Evolutionary conservation across 345 rosid genomes (phyloP), one percentile per base, ranked within the genome.

Genomic region (Boechera divaricarpa): DNA sequence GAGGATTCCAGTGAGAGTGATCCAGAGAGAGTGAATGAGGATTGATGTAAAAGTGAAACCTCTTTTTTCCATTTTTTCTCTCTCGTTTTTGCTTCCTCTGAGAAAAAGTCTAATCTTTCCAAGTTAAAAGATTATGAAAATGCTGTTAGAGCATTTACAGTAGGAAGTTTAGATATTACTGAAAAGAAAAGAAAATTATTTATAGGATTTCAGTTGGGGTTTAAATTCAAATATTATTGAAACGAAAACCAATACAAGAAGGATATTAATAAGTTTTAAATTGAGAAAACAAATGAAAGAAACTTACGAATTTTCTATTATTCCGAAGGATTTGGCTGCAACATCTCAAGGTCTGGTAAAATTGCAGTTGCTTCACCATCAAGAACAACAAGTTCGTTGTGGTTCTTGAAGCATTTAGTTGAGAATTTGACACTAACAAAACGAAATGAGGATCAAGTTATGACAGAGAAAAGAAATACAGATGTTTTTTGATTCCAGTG

Each of bases 351-450:
- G 78, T 72, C 86, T 28, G 92, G 89, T 63, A 89, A 80, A 11
- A 88, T 76, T 7, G 92, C 83, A 67, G 83, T 55, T 33, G 97
- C 98, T 77, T 91, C 97, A 29, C 98, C 96, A 79, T 85, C 87
- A 54, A 92, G 78, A 74, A 85, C 88, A 44, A 91, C 78, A 77
- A 71, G 45, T 63, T 86, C 81, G 8, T 78, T 86, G 18, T 78
- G 52, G 3, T 82, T 85, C 83, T 88, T 92, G 71, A 86, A 76
- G 86, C 97, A 92, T 79, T 87, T 91, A 0, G 99, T 92, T 13
- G 81, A 82, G 82, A 92, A 87, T 80, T 92, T 92, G 21, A 80
- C 93, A 74, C 97, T 91, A 77, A 44, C 18, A 60, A 64, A 70
- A 41, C 9, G 1, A 21, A 41, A 69, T 45, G 49, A 24, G 33